Conservation (phyloP, 441 rosid species). For the Mallotus repandus region DNA sequence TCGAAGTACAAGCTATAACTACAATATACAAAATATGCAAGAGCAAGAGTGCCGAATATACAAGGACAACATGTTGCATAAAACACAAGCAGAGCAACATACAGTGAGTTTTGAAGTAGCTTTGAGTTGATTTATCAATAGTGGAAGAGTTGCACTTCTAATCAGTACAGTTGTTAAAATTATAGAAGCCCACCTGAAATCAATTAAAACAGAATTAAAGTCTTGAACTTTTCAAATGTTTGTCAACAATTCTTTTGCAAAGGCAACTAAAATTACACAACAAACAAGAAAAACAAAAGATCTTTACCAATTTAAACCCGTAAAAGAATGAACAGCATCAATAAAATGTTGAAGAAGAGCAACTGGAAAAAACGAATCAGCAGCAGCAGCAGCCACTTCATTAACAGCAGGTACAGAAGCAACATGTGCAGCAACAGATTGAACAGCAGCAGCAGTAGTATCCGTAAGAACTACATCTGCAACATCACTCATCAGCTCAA, state of each 20-base stretch:
- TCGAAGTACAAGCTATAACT: background rate
- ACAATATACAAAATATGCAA: too few relatives aligned
- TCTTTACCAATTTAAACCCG: conserved; percentile 72
- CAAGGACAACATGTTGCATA: too few relatives aligned
- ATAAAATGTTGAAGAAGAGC: conserved; percentile 66
- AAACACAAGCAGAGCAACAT: conserved; percentile 21
- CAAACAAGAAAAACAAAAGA: background rate
- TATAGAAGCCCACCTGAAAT: conserved; percentile 89
- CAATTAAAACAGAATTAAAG: background rate
- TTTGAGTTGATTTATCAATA: conserved; percentile 76
- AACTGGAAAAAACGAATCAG: conserved; percentile 66
- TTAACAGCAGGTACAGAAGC: conserved; percentile 48
- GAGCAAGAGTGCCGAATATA: too few relatives aligned
- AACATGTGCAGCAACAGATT: conserved; percentile 50
- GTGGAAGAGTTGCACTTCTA: conserved; percentile 65
- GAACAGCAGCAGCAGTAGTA: conserved; percentile 26
- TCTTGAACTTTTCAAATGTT: background rate
- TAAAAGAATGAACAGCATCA: conserved; percentile 57
- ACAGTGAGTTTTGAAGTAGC: conserved; percentile 71
- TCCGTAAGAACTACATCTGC: conserved; percentile 55
- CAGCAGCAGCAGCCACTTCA: conserved; percentile 86
- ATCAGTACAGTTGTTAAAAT: conserved; percentile 62
- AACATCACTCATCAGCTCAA: conserved; percentile 51
- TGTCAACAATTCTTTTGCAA: background rate
- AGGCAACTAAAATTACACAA: background rate